Evolutionary conservation across 2,329 filamentous ascomycete genomes (phyloP), one percentile per base, ranked within the genome.

Genomic region (Talaromyces amestolkiae): DNA sequence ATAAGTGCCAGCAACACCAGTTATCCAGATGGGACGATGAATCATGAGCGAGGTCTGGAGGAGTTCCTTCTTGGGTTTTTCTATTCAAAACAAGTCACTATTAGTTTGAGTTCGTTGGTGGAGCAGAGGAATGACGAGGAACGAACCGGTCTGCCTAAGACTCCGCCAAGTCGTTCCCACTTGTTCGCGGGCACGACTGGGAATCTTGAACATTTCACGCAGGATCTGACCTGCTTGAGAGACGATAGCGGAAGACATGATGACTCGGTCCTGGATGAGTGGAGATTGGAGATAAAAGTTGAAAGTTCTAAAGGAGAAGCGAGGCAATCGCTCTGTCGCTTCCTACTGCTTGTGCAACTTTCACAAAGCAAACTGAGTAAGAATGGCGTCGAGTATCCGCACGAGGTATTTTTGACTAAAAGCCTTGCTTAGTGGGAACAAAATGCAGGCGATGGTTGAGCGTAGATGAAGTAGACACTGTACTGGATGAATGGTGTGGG

Each of bases 131-230:
- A 17, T 2, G 7, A 51, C 10, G 24, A 53, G 27, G 35, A n/a
- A 65, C 64, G 17, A 41, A 66, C 64, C 64, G 39, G 64, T 63
- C 24, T 66, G 64, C 41, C 64, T 53, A 54, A 66, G 60, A 58
- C 49, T 63, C 13, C 64, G 51, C 59, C 59, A 63, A 4, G 51
- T 62, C 17, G 59, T 49, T 27, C 64, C 64, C 3, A 63, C 64
- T 51, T 66, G 64, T 33, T 66, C 64, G 11, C 60, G 59, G 60
- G 64, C 64, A 22, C 64, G 64, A 45, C 39, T 41, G 24, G 64
- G 64, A 53, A 66, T 63, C 35, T 66, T 66, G 64, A 66, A 63
- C 59, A 66, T 66, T 33, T 66, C 64, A 45, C 64, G 64, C 64
- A 66, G 64, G 60, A 66, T 58, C 33, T 66, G 64, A 27, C 64